A percentile compares a stretch with the other conserved stretches of the same genome.
Conservation (phyloP, 129 eudicot species). For the Centaurea solstitialis region DNA sequence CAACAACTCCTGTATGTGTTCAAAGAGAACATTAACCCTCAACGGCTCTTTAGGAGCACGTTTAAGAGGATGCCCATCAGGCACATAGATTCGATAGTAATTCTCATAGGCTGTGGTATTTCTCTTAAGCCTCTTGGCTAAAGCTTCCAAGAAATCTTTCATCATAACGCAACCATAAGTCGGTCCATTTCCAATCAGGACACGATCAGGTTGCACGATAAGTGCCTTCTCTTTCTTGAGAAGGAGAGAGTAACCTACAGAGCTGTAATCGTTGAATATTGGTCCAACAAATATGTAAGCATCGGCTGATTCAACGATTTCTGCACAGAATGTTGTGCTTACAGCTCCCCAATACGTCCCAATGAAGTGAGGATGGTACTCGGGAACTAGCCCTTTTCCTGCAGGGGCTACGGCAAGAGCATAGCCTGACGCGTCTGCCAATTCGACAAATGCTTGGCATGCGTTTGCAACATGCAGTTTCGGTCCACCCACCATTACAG, state of each 20-base stretch:
- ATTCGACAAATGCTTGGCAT: constrained; percentile 50
- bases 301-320: constrained; percentile 79
- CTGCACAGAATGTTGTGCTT: constrained; percentile 76
- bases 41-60: constrained; percentile 59
- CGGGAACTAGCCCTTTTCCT: constrained; percentile 69
- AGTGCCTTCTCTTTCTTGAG: constrained; percentile 69
- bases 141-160: constrained; percentile 65
- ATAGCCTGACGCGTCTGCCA: constrained; percentile 70
- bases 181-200: constrained; percentile 58
- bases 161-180: constrained; percentile 67
- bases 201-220: constrained; percentile 69
- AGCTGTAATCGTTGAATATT: constrained; percentile 75
- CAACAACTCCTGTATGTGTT: constrained; percentile 75
- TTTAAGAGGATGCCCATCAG: constrained; percentile 59
- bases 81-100: constrained; percentile 59
- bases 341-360: constrained; percentile 88
- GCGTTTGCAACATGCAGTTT: constrained; percentile 72
- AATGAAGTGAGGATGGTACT: constrained; percentile 65
- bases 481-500: constrained; percentile 79
- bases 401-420: constrained; percentile 62
- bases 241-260: constrained; percentile 79
- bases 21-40: constrained; percentile 68
- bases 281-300: constrained; percentile 85
- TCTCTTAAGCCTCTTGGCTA: constrained; percentile 48
- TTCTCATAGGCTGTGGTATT: constrained; percentile 69